phyloP scores from a whole-genome alignment of 2,329 filamentous ascomycete genomes.

The Biscogniauxia marginata region DNA sequence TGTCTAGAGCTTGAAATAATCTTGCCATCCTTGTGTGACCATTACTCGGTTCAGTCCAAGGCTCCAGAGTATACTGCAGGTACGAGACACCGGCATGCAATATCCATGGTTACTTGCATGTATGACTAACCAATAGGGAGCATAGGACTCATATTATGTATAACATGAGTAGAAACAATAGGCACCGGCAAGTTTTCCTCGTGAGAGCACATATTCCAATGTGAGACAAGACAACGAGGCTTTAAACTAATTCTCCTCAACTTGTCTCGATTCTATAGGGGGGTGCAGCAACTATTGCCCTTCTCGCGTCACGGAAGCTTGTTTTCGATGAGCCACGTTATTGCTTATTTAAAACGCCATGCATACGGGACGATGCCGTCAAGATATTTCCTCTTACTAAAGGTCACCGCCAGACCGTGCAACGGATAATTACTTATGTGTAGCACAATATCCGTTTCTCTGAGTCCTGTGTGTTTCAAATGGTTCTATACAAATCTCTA shows the following conservation, averaged over 20 bases:
- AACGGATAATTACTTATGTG: not conserved
- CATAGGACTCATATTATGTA: too few species aligned
- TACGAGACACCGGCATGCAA: not conserved
- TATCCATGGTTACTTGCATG: not conserved
- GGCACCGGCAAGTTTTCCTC: too few species aligned
- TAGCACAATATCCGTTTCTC: not conserved
- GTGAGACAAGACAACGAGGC: too few species aligned
- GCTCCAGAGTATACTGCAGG: not conserved
- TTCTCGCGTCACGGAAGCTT: too few species aligned
- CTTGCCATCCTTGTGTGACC: not conserved
- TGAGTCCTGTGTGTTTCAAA: not conserved
- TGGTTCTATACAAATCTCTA: not conserved
- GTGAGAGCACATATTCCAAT: too few species aligned
- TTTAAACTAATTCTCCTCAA: too few species aligned
- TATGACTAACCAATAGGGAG: not conserved
- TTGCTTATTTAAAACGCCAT: too few species aligned
- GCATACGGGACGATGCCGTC: too few species aligned
- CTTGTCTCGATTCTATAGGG: too few species aligned
- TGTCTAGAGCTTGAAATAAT: not conserved
- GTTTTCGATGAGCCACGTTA: too few species aligned
- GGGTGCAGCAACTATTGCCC: too few species aligned
- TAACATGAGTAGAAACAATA: too few species aligned
- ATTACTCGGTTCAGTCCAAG: not conserved
- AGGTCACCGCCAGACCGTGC: not conserved
- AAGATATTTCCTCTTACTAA: not conserved